Evolutionary conservation across 2,329 filamentous ascomycete genomes (phyloP), one percentile per base, ranked within the genome.

Genomic region (Microsporum audouinii): DNA sequence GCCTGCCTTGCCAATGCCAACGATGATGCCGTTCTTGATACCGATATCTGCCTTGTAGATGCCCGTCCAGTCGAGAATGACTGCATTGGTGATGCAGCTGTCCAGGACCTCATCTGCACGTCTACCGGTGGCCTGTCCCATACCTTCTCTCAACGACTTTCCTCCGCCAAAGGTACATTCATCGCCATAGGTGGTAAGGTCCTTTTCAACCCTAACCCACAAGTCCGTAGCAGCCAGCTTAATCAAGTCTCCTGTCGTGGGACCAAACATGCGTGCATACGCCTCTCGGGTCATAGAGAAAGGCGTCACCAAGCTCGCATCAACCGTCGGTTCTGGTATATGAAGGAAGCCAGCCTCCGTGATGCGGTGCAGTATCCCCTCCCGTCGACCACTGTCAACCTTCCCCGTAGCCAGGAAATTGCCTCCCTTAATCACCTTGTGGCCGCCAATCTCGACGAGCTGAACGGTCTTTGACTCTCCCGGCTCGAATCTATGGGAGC

Each of bases 21-120:
- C 86, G 68, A 97, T 96, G 43, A 88, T 72, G 1, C 92, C 91
- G 66, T 91, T 76, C 73, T 95, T 96, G 72, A 97, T 86, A 33
- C 92, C 92, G 71, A 97, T 95, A 72, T 97, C 92, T 4, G 91
- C 92, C 77, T 97, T 97, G 80, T 89, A 95, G 70, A 97, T 96
- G 56, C 92, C 92, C 0, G 83, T 87, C 82, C 88, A 95, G 76
- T 97, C 92, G 23, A 97, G 81, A 41, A 97, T 87, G 65, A 97
- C 77, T 3, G 91, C 92, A 69, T 96, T 97, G 1, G 86, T 89
- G 63, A 97, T 84, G 29, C 96, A 89, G 55, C 92, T 82, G 71
- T 97, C 92, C 62, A 96, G 76, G 29, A 84, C 84, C 29, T 91
- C 85, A 1, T 80, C 78, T 68, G 92, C 87, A 0, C 82, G 75